phyloP scores from a whole-genome alignment of 257 asterid species.

The Salvia miltiorrhiza region DNA sequence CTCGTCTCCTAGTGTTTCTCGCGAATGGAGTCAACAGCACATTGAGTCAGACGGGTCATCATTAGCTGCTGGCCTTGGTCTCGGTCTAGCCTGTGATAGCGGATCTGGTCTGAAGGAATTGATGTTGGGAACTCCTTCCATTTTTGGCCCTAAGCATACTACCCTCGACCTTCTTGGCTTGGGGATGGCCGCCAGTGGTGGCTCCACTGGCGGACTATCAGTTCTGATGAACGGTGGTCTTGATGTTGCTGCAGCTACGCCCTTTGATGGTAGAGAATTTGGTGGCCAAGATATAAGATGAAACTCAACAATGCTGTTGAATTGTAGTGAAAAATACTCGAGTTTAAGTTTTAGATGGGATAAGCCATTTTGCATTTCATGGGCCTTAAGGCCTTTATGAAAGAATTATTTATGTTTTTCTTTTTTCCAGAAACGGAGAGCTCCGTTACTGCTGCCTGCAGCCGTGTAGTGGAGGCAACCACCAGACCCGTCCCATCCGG shows the following conservation, averaged over 20 bases:
- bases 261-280: conserved; percentile 45
- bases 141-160: conserved; percentile 72
- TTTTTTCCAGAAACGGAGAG: background rate
- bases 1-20: conserved; percentile 23
- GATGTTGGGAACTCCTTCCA: conserved; percentile 79
- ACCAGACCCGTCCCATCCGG: background rate
- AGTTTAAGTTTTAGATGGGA: background rate
- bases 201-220: conserved; percentile 54
- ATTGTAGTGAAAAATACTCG: background rate
- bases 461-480: background rate
- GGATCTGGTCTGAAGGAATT: conserved; percentile 74
- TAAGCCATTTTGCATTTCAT: background rate
- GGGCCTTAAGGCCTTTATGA: background rate
- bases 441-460: background rate
- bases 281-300: conserved; percentile 50
- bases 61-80: conserved; percentile 55
- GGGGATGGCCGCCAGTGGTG: conserved; percentile 78
- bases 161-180: conserved; percentile 88
- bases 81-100: conserved; percentile 56
- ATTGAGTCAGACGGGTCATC: conserved; percentile 44
- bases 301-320: conserved; percentile 27
- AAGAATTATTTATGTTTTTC: background rate
- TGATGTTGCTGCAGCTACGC: conserved; percentile 33
- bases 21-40: conserved; percentile 23
- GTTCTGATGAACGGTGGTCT: conserved; percentile 63